Conservation (phyloP, 2,329 filamentous ascomycete genomes). For the Fusarium concolor region DNA sequence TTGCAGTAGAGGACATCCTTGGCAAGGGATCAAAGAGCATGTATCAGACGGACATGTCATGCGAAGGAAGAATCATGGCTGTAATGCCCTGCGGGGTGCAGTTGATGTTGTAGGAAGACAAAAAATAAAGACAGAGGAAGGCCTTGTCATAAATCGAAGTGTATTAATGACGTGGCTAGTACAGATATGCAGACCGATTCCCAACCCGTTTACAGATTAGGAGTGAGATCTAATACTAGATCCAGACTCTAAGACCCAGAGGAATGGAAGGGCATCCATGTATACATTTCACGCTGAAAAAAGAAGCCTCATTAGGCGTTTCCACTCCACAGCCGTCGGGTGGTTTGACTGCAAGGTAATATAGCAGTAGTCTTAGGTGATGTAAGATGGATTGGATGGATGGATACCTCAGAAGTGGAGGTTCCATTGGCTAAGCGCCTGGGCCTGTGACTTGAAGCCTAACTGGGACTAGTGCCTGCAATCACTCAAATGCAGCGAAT, state of each 20-base stretch:
- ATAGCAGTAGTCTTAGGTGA: conserved; percentile 7
- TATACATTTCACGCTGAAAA: not conserved
- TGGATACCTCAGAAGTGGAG: not conserved
- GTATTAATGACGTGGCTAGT: conserved; percentile 1
- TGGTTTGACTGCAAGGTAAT: not conserved
- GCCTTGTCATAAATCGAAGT: not conserved
- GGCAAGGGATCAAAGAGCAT: not conserved
- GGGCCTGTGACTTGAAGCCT: conserved; percentile 10
- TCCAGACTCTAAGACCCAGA: not conserved
- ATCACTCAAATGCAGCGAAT: conserved; percentile 25
- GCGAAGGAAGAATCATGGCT: not conserved
- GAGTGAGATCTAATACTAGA: not conserved
- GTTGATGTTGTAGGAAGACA: not conserved
- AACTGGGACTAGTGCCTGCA: conserved; percentile 30
- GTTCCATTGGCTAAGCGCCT: conserved; percentile 20
- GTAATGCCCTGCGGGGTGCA: not conserved
- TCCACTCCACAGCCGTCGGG: not conserved
- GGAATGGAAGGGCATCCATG: not conserved
- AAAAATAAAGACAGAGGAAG: not conserved
- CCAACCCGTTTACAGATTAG: not conserved
- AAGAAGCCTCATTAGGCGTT: conserved; percentile 18
- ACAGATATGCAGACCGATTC: not conserved
- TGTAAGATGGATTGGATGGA: not conserved
- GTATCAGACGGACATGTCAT: not conserved
- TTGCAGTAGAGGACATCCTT: not conserved